phyloP scores from a whole-genome alignment of 306 rosid genomes.

The Cucumis melo region DNA sequence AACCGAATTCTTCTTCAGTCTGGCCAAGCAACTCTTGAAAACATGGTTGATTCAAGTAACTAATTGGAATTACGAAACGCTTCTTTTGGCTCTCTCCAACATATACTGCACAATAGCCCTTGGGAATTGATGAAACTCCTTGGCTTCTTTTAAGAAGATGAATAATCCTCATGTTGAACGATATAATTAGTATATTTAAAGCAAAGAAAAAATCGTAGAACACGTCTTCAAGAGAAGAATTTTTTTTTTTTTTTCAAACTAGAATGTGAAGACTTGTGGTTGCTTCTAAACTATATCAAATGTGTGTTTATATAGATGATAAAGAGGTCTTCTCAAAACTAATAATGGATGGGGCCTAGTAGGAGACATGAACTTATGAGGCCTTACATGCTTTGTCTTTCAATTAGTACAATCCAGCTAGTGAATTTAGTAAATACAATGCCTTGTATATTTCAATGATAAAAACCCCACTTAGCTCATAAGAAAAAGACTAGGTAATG shows the following conservation, averaged over 20 bases:
- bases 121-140: conserved; percentile 4
- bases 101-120: conserved; percentile 26
- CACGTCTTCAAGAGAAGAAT: not conserved
- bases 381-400: not conserved
- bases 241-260: not conserved
- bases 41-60: conserved; percentile 29
- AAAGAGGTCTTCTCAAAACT: not conserved
- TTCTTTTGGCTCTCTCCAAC: conserved; percentile 29
- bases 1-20: conserved; percentile 27
- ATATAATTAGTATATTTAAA: not conserved
- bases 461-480: not conserved
- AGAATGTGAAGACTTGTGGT: not conserved
- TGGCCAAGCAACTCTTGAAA: conserved; percentile 19
- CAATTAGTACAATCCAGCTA: not conserved
- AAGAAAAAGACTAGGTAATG: not conserved
- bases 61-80: conserved; percentile 21
- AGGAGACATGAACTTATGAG: not conserved
- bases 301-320: not conserved
- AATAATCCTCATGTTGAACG: not conserved
- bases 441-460: not conserved
- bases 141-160: not conserved
- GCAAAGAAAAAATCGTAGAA: not conserved
- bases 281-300: not conserved
- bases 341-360: not conserved
- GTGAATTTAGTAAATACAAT: not conserved